phyloP scores from a whole-genome alignment of 139 green algal genomes.

The Chlorella sp. region DNA sequence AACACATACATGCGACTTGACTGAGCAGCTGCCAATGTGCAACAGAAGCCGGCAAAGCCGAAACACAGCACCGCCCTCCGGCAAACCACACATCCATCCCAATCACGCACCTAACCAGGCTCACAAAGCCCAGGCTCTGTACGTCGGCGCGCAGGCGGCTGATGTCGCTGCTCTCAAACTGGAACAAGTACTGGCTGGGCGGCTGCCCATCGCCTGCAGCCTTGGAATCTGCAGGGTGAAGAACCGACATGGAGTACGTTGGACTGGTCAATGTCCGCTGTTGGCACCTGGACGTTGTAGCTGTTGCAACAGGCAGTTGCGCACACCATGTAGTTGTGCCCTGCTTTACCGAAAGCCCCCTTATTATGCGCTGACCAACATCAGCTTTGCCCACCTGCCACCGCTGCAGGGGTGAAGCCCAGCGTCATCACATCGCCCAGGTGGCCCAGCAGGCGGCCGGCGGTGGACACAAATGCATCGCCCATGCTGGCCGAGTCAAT shows the following conservation, averaged over 20 bases:
- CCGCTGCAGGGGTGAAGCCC: constrained; percentile 46
- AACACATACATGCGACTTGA: too few relatives aligned
- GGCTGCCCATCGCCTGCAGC: neutral
- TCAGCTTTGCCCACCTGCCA: neutral
- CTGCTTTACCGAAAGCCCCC: too few relatives aligned
- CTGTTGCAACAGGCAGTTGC: too few relatives aligned
- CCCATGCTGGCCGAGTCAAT: constrained; percentile 48
- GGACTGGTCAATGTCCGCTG: too few relatives aligned
- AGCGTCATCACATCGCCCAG: constrained; percentile 76
- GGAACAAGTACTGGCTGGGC: constrained; percentile 60
- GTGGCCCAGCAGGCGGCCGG: constrained; percentile 58
- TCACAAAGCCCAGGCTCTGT: constrained; percentile 66
- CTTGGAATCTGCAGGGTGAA: constrained; percentile 14
- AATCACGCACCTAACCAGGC: constrained; percentile 15
- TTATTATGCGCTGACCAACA: neutral
- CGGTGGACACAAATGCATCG: constrained; percentile 46
- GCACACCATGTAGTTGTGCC: too few relatives aligned
- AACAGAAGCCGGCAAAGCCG: too few relatives aligned
- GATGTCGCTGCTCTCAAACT: constrained; percentile 75
- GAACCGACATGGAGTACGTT: too few relatives aligned
- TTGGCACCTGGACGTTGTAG: too few relatives aligned
- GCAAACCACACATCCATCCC: too few relatives aligned
- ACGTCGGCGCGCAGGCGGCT: constrained; percentile 70
- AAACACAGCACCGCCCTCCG: too few relatives aligned
- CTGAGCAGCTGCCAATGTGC: too few relatives aligned